Evolutionary conservation across 345 rosid species (phyloP).

Genomic region (Eucalyptus cloeziana): DNA sequence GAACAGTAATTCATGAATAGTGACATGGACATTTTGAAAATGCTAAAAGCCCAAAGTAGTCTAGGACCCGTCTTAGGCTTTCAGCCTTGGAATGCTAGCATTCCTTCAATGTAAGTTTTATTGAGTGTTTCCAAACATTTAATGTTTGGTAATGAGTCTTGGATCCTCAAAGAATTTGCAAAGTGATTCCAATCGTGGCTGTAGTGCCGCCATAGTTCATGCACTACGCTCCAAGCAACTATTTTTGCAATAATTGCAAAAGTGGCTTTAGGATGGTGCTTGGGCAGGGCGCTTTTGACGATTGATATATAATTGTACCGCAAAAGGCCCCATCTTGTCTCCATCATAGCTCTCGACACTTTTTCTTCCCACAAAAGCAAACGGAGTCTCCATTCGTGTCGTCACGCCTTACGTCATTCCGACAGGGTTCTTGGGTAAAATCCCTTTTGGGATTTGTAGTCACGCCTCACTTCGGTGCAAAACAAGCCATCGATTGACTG

Average conservation of each 20-base stretch:
- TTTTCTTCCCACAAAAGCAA: neutral
- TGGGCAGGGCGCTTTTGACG: neutral
- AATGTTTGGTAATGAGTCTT: too few relatives aligned
- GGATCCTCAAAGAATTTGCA: too few relatives aligned
- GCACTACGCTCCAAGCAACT: neutral
- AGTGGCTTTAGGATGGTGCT: too few relatives aligned
- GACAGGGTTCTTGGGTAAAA: neutral
- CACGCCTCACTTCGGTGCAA: neutral
- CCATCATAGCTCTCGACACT: accelerated
- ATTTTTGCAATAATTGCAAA: neutral
- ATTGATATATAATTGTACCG: neutral
- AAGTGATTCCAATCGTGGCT: too few relatives aligned
- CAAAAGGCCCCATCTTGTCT: neutral
- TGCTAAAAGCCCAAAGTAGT: too few relatives aligned
- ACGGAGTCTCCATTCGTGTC: neutral
- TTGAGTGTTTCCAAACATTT: too few relatives aligned
- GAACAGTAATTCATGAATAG: too few relatives aligned
- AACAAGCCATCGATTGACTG: neutral
- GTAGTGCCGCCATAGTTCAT: neutral
- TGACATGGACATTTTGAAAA: too few relatives aligned
- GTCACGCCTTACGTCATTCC: neutral
- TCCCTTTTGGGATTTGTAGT: neutral
- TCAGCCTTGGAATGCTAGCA: too few relatives aligned
- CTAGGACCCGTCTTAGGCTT: too few relatives aligned
- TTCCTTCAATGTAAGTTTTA: too few relatives aligned